These are phyloP conservation scores for Paracamarosporium sp. DNA, from an alignment of 2,329 filamentous ascomycete species.

Conservation along the genomic window DNA sequence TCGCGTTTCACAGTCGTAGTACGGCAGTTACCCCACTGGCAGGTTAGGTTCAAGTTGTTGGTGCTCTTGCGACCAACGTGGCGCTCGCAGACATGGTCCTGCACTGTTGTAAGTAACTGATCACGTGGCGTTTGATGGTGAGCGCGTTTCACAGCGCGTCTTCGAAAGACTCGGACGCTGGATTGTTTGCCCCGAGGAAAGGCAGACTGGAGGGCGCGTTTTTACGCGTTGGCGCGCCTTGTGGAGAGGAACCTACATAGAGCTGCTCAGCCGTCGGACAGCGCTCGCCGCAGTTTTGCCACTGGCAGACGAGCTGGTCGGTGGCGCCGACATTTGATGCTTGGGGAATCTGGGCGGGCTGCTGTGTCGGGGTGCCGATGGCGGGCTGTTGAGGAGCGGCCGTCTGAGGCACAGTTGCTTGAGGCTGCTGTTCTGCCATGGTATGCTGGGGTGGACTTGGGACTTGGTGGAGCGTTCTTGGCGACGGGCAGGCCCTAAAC, in stretches of 20 bases:
- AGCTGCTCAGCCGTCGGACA: conserved; percentile 65
- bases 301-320: conserved; percentile 64
- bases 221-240: neutral
- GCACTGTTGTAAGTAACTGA: conserved; percentile 21
- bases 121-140: conserved; percentile 10
- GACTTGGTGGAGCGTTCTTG: neutral
- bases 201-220: neutral
- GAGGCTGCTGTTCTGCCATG: conserved; percentile 13
- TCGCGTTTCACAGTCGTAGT: conserved; percentile 98
- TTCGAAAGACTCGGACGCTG: neutral
- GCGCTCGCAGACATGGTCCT: conserved; percentile 98
- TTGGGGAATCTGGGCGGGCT: conserved; percentile 39
- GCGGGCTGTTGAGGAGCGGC: conserved; percentile 39
- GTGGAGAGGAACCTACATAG: conserved; percentile 59
- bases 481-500: neutral
- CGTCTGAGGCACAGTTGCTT: conserved; percentile 5
- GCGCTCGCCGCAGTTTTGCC: conserved; percentile 68
- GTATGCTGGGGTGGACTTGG: neutral
- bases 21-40: conserved; percentile 94
- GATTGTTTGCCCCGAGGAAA: neutral
- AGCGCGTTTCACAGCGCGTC: neutral
- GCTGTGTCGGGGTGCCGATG: conserved; percentile 41
- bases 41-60: conserved; percentile 97
- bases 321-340: conserved; percentile 32
- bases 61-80: conserved; percentile 99